phyloP scores from a whole-genome alignment of 306 rosid genomes.

The Vigna trinervia region DNA sequence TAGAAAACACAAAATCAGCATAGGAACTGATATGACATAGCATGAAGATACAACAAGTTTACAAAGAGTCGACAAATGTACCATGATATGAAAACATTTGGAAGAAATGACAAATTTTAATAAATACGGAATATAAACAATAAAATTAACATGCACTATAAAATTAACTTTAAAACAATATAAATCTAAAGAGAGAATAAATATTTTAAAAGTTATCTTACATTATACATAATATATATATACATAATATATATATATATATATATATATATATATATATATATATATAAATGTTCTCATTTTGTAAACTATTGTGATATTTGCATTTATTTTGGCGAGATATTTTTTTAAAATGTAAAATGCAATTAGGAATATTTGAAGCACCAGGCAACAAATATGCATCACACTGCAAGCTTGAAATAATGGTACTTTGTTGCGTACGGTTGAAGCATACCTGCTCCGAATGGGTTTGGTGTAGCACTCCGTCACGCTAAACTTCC shows the following conservation, averaged over 20 bases:
- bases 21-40: neutral
- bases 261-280: no score
- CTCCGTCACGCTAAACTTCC: neutral
- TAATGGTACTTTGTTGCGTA: neutral
- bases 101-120: neutral
- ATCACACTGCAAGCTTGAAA: neutral
- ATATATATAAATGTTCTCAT: neutral
- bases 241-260: no score
- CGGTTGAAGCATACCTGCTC: neutral
- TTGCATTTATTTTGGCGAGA: neutral
- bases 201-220: neutral
- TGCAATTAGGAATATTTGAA: neutral
- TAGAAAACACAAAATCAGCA: neutral
- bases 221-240: neutral
- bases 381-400: neutral
- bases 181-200: neutral
- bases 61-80: neutral
- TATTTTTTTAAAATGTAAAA: neutral
- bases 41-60: neutral
- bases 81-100: neutral
- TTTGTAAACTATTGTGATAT: neutral
- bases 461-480: neutral
- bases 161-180: neutral
- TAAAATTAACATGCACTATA: neutral
- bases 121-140: neutral